Evolutionary conservation across 352 stramenopile genomes (phyloP), one percentile per base, ranked within the genome.

Genomic region (Phytophthora citricola): DNA sequence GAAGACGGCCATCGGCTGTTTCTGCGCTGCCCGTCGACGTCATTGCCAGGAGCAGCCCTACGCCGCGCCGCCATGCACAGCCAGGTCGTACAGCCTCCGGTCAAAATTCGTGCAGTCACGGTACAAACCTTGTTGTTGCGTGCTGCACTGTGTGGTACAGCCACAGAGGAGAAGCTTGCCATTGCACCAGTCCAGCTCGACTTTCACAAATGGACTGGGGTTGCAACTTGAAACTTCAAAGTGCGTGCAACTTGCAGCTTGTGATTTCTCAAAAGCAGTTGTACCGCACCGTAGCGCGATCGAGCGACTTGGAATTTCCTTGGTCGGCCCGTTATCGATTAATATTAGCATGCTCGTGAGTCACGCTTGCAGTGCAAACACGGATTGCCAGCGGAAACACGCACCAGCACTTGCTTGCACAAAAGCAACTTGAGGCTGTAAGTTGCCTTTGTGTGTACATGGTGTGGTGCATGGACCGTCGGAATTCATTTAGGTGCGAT

Each of bases 1-100:
- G 59, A 60, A 57, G 46, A 43, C 58, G 17, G 6, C n/a, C 5
- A 4, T 17, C 64, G 22, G 58, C 58, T 69, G 58, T 68, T 71
- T 71, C 29, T 58, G 32, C 29, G 63, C 63, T 59, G 45, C 62
- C 22, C 53, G 46, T 55, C 62, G 64, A 72, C 64, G 64, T 72
- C 64, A 72, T 72, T 52, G 31, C 44, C 29, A 34, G 8, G 34
- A 17, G 34, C 57, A 56, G 47, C 44, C 3, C 41, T 40, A 59
- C 46, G 57, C 27, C 14, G 36, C 22, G 47, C 58, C 45, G 32
- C 31, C 22, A 24, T 38, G 55, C 55, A 55, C 43, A 49, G 56
- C 55, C 43, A 55, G 55, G 55, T 32, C 26, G 12, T 20, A 43
- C 20, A 20, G 32, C 17, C 14, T 34, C 34, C 17, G 43, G 41